A percentile compares a stretch with the other conserved stretches of the same genome.
Conservation (phyloP, 2,329 filamentous ascomycete genomes). For the Phaeosphaeria sp. region DNA sequence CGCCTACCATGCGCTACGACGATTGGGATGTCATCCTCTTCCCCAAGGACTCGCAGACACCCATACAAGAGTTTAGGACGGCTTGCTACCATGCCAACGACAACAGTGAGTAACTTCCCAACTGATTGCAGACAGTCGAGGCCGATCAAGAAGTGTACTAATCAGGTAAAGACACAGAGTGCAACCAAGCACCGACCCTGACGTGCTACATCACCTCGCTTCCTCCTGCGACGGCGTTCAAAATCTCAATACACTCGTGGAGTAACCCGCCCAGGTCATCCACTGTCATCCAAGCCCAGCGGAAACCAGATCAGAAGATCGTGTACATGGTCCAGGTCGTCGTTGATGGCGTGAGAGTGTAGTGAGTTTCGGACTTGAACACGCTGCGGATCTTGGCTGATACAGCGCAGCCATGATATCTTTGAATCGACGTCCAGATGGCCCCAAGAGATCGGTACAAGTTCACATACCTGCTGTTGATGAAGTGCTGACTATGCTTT, state of each 20-base stretch:
- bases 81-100: slow-evolving; percentile 72
- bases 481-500: neutral
- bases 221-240: slow-evolving; percentile 37
- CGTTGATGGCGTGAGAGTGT: slow-evolving; percentile 37
- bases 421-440: slow-evolving; percentile 35
- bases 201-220: slow-evolving; percentile 40
- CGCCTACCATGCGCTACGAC: slow-evolving; percentile 75
- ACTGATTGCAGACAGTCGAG: neutral
- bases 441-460: slow-evolving; percentile 42
- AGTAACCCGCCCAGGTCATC: slow-evolving; percentile 30
- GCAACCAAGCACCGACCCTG: slow-evolving; percentile 36
- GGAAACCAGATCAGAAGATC: slow-evolving; percentile 31
- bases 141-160: neutral
- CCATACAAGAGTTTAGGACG: slow-evolving; percentile 83
- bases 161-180: slow-evolving; percentile 25
- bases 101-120: slow-evolving; percentile 26
- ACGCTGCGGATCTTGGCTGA: slow-evolving; percentile 16
- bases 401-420: slow-evolving; percentile 29
- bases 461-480: no score
- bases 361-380: slow-evolving; percentile 26
- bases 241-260: slow-evolving; percentile 47
- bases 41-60: slow-evolving; percentile 68
- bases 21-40: slow-evolving; percentile 89
- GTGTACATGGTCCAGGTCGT: slow-evolving; percentile 39
- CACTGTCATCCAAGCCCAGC: slow-evolving; percentile 32